Percentiles rank a stretch among this genome's conserved stretches.
These are phyloP conservation scores for Saccharomyces eubayanus DNA, from an alignment of 805 yeast species.

Conservation along the genomic window DNA sequence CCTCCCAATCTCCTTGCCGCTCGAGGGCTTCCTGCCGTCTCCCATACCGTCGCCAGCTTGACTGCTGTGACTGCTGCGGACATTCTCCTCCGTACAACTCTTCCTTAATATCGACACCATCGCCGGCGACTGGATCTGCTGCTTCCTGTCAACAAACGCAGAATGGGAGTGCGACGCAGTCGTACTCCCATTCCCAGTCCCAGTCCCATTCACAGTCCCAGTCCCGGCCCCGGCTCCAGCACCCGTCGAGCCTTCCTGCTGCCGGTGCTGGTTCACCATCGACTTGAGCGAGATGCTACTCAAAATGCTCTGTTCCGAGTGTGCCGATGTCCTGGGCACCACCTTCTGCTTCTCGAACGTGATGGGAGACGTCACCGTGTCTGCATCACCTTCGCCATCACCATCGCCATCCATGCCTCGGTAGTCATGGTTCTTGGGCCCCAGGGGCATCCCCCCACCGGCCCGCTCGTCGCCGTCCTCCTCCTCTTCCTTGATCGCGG, in stretches of 20 bases:
- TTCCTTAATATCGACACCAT: constrained; percentile 31
- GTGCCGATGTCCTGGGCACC: constrained; percentile 38
- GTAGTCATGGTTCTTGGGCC: background rate
- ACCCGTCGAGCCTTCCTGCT: constrained; percentile 6
- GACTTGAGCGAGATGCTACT: constrained; percentile 59
- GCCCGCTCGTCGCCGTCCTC: constrained; percentile 8
- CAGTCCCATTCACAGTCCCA: constrained; percentile 2
- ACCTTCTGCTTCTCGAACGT: constrained; percentile 54
- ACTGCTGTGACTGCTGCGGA: constrained; percentile 5
- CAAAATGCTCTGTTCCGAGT: constrained; percentile 35
- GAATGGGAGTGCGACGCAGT: background rate
- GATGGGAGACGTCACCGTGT: constrained; percentile 9
- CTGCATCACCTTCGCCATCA: background rate
- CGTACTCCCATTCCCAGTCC: constrained; percentile 1
- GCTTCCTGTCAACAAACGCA: constrained; percentile 26
- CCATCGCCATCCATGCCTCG: background rate
- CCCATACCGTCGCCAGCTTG: constrained; percentile 2
- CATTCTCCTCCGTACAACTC: constrained; percentile 14
- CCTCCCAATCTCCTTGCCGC: constrained; percentile 17
- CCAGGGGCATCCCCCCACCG: background rate
- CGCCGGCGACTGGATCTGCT: constrained; percentile 37
- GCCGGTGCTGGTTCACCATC: constrained; percentile 53
- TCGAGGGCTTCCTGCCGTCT: constrained; percentile 17
- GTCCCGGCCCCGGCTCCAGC: too few relatives aligned
- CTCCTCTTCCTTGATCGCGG: constrained; percentile 15